Conservation (phyloP, 371 early-diverging fungal genomes). For the Rhizopus microsporus region DNA sequence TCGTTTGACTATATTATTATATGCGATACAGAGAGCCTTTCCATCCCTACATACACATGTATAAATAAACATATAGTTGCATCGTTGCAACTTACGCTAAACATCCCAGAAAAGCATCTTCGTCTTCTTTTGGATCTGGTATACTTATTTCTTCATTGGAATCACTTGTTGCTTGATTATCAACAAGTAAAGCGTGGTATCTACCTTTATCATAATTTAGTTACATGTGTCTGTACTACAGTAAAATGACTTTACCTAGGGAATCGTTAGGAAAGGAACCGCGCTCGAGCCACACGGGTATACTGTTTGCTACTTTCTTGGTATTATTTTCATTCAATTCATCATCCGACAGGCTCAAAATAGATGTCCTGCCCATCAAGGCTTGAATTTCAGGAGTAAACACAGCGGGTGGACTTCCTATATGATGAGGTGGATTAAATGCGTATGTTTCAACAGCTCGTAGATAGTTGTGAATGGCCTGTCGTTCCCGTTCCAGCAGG, state of each 20-base stretch:
- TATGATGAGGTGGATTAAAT: slow-evolving; percentile 50
- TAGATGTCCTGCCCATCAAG: slow-evolving; percentile 31
- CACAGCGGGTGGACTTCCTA: slow-evolving; percentile 40
- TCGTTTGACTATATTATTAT: slow-evolving; percentile 57
- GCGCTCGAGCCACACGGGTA: slow-evolving; percentile 43
- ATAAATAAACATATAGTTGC: not conserved
- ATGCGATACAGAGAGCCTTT: slow-evolving; percentile 54
- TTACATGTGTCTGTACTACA: slow-evolving; percentile 2
- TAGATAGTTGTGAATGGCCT: slow-evolving; percentile 37
- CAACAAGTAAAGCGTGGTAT: slow-evolving; percentile 43
- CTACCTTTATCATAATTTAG: slow-evolving; percentile 26
- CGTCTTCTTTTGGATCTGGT: slow-evolving; percentile 46
- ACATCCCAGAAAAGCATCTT: slow-evolving; percentile 44
- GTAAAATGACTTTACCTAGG: slow-evolving; percentile 27
- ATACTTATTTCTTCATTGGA: slow-evolving; percentile 15
- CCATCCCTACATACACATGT: slow-evolving; percentile 45
- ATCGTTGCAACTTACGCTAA: slow-evolving; percentile 34
- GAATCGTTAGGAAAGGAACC: slow-evolving; percentile 34
- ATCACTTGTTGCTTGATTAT: slow-evolving; percentile 28
- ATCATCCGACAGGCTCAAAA: slow-evolving; percentile 20
- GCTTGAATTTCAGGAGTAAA: slow-evolving; percentile 42
- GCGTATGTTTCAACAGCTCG: slow-evolving; percentile 34
- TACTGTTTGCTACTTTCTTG: slow-evolving; percentile 10
- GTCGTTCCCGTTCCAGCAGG: slow-evolving; percentile 33
- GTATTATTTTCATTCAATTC: slow-evolving; percentile 1